Evolutionary conservation across 257 asterid genomes (phyloP), one percentile per base, ranked within the genome.

Genomic region (Nicotiana tabacum): DNA sequence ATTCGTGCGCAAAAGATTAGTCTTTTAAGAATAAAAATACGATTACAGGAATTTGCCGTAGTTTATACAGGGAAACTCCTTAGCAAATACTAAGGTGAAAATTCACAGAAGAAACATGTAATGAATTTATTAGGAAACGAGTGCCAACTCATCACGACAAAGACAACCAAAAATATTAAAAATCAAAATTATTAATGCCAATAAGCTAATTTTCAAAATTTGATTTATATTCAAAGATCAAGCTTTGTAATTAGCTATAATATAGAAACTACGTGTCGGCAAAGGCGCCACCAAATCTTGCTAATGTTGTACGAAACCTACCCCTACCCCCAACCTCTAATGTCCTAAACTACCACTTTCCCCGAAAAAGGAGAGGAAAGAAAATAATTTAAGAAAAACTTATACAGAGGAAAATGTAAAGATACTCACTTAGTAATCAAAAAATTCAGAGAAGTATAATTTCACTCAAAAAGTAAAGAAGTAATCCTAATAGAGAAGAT

Each of bases 91-190:
- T 8, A 43, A 70, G 24, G 39, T 46, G 39, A 24, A 74, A 24
- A 5, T 72, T 46, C 8, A 21, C 79, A 46, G 61, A 72, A 46
- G 61, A 74, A 74, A 13, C 24, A 11, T 69, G 58, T 12, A 46
- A 46, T 5, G 78, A 72, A 72, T 72, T 3, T 5, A 70, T 43
- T 10, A 1, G 15, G 18, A 12, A n/a, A 46, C 11, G 17, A 2
- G 16, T 53, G 57, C 72, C 83, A 83, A 67, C 67, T 81, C 82
- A 55, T 57, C 84, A 77, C 27, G 53, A 81, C 9, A 56, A 6
- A 67, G 82, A 77, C 66, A 81, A 57, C 37, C 70, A 58, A 35
- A 37, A 78, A 39, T 32, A 39, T 15, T 9, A 43, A 12, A 62
- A 29, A 9, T 2, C 2, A 60, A n/a, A 6, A 18, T 2, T 61